These are phyloP conservation scores for Physcomitrium patens DNA, from an alignment of 225 moss, liverwort and hornwort species.

Conservation along the genomic window DNA sequence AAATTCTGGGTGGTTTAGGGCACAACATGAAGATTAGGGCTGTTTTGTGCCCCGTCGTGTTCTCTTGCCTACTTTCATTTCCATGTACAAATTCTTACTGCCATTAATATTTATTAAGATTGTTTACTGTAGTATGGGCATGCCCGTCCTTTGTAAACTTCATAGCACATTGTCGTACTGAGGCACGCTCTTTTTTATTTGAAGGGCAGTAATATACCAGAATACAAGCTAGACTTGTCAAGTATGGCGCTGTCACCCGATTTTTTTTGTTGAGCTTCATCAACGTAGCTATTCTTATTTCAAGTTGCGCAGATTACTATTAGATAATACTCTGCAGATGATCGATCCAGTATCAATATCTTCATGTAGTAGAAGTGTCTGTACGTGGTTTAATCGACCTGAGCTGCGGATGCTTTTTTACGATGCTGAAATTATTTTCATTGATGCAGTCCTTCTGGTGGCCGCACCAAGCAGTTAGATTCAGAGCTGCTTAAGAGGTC, in stretches of 20 bases:
- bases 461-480: constrained; percentile 33
- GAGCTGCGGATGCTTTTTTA: constrained; percentile 8
- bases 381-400: constrained; percentile 1
- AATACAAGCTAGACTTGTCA: constrained; percentile 3
- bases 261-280: neutral
- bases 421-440: neutral
- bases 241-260: neutral
- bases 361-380: neutral
- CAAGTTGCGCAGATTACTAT: neutral
- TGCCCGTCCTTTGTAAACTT: neutral
- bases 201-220: neutral
- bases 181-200: neutral
- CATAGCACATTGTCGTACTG: neutral
- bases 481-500: constrained; percentile 33
- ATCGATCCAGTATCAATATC: neutral
- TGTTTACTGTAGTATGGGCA: too few relatives aligned
- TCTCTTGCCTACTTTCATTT: neutral
- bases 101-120: neutral
- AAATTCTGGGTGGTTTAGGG: constrained; percentile 14
- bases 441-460: constrained; percentile 44
- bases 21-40: constrained; percentile 16
- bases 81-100: neutral
- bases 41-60: neutral
- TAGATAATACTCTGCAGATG: neutral
- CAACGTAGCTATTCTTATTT: neutral